Conservation (phyloP, 2,329 filamentous ascomycete species). For the Eutypella sp. region DNA sequence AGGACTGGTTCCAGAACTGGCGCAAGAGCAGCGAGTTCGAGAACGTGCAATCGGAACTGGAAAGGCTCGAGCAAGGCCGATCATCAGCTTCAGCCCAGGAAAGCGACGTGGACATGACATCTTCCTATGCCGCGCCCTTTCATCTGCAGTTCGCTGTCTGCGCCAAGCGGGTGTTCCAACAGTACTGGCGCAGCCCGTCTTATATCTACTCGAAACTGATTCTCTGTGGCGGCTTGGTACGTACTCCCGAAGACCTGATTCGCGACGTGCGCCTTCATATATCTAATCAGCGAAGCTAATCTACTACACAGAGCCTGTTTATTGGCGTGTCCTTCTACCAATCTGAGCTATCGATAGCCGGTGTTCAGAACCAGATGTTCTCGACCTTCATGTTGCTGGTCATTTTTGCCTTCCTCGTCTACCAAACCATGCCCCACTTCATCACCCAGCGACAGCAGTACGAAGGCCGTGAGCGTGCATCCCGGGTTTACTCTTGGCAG, state of each 20-base stretch:
- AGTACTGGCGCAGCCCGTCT: conserved; percentile 76
- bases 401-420: conserved; percentile 65
- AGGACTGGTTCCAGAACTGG: conserved; percentile 34
- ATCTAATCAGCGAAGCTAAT: conserved; percentile 23
- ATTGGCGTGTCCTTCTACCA: conserved; percentile 71
- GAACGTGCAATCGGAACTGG: conserved; percentile 9
- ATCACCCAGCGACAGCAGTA: conserved; percentile 69
- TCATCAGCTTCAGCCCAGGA: conserved; percentile 6
- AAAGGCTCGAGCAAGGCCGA: conserved; percentile 4
- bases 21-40: conserved; percentile 46
- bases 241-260: background rate
- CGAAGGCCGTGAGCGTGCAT: conserved; percentile 71
- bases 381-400: conserved; percentile 70
- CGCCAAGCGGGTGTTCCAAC: conserved; percentile 66
- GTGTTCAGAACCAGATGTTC: conserved; percentile 73
- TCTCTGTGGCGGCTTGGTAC: conserved; percentile 36
- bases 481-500: conserved; percentile 71
- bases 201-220: conserved; percentile 72
- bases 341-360: conserved; percentile 40
- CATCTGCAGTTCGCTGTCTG: conserved; percentile 59
- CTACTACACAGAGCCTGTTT: conserved; percentile 49
- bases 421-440: conserved; percentile 74
- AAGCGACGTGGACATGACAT: conserved; percentile 43
- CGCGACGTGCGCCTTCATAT: too few relatives aligned
- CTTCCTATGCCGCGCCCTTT: conserved; percentile 69